These are phyloP conservation scores for Chlorella vulgaris DNA, from an alignment of 139 green algal species.

Conservation along the genomic window DNA sequence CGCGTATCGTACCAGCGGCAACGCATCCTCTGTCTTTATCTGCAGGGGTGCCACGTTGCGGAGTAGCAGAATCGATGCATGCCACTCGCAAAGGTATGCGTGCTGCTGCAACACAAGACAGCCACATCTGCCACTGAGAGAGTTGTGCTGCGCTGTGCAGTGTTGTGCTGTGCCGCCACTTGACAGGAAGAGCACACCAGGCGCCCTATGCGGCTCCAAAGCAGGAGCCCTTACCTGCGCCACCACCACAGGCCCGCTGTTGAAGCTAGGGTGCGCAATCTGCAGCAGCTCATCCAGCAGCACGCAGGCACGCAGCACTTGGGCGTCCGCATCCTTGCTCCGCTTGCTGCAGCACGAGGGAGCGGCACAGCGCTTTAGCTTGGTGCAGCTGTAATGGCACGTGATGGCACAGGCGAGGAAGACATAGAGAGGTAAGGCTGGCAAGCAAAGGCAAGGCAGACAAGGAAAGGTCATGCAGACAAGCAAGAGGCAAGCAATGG, in stretches of 20 bases:
- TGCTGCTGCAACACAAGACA: too few relatives aligned
- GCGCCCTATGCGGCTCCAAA: too few relatives aligned
- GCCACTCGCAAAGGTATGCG: too few relatives aligned
- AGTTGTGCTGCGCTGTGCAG: neutral
- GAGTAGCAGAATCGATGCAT: neutral
- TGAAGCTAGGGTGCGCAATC: neutral
- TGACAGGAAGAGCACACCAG: too few relatives aligned
- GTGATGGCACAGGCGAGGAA: too few relatives aligned
- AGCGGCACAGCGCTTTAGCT: neutral
- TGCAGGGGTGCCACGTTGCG: neutral
- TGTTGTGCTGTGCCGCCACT: neutral
- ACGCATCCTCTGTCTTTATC: constrained; percentile 49
- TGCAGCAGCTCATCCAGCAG: constrained; percentile 50
- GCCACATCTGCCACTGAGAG: neutral
- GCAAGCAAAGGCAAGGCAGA: too few relatives aligned
- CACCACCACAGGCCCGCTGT: constrained; percentile 43
- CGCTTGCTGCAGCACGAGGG: neutral
- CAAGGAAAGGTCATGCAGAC: too few relatives aligned
- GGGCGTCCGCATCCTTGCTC: constrained; percentile 43
- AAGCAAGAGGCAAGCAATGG: neutral
- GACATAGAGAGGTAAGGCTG: too few relatives aligned
- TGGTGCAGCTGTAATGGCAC: neutral
- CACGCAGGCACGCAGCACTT: constrained; percentile 49
- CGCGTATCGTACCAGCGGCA: constrained; percentile 53
- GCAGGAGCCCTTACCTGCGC: constrained; percentile 13